Percentiles rank a stretch among this genome's conserved stretches.
These are phyloP conservation scores for Rubroshorea leprosula DNA, from an alignment of 345 rosid species.

Conservation along the genomic window DNA sequence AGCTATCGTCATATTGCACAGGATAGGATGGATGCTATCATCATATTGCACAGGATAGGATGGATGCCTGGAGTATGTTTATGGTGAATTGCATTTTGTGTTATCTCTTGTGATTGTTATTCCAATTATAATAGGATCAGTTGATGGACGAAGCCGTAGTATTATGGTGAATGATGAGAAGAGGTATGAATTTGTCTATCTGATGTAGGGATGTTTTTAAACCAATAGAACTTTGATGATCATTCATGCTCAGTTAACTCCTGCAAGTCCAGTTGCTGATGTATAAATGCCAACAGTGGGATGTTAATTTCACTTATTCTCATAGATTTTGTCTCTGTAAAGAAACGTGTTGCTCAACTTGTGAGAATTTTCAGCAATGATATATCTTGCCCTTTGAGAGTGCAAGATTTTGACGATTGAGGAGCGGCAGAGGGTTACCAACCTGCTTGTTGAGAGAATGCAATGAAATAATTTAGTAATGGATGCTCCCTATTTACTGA, in stretches of 20 bases:
- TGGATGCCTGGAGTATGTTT: background rate
- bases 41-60: too few species aligned
- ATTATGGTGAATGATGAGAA: too few species aligned
- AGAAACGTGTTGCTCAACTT: background rate
- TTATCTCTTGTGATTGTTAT: background rate
- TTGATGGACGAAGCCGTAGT: background rate
- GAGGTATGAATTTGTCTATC: background rate
- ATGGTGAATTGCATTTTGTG: background rate
- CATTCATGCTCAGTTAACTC: background rate
- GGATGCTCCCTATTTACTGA: background rate
- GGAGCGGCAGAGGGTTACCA: background rate
- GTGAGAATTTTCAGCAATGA: background rate
- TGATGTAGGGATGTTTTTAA: background rate
- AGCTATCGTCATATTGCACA: background rate
- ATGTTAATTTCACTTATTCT: background rate
- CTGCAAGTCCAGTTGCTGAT: background rate
- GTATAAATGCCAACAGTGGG: background rate
- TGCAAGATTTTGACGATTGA: background rate
- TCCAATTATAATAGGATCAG: background rate
- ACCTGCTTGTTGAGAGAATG: background rate
- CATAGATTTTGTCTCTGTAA: background rate
- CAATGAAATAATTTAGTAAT: background rate
- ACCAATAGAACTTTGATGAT: background rate
- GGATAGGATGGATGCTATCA: too few species aligned
- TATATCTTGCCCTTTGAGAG: background rate